Percentiles rank a stretch among this genome's conserved stretches.
Evolutionary conservation across 164 flowering plant species (phyloP).

Genomic region (Berberis vulgaris): DNA sequence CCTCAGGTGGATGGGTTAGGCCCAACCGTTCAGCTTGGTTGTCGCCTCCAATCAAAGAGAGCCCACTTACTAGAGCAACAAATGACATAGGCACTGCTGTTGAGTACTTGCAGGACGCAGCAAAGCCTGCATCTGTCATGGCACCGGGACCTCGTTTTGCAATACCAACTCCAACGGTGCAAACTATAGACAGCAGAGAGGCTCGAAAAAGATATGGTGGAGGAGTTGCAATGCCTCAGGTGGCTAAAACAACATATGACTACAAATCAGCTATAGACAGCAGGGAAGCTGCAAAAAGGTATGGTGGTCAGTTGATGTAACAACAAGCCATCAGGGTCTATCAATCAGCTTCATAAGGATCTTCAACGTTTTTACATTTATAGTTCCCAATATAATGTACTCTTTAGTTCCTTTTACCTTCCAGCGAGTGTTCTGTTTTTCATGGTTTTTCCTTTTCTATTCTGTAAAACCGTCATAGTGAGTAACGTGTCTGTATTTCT

Average conservation of each 20-base stretch:
- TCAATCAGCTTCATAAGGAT: not conserved
- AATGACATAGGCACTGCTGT: conserved; percentile 12
- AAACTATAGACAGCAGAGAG: conserved; percentile 17
- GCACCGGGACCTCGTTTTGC: conserved; percentile 3
- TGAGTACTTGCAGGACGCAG: conserved; percentile 12
- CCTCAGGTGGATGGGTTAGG: conserved; percentile 17
- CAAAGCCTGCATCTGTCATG: conserved; percentile 2
- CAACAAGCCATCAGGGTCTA: not conserved
- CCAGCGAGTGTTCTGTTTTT: not conserved
- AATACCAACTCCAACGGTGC: conserved; percentile 9
- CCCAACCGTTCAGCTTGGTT: conserved; percentile 21
- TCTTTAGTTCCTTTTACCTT: not conserved
- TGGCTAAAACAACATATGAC: conserved; percentile 1
- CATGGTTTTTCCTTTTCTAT: too few relatives aligned
- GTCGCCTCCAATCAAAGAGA: conserved; percentile 10
- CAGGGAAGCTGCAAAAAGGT: conserved; percentile 12
- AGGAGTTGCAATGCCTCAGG: conserved; percentile 1
- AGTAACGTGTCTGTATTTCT: too few relatives aligned
- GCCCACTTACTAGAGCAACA: conserved; percentile 13
- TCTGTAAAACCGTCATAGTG: too few relatives aligned
- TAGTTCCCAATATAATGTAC: not conserved
- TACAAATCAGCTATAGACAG: conserved; percentile 8
- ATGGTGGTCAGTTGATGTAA: conserved; percentile 9
- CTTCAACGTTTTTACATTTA: not conserved
- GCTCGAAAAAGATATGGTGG: conserved; percentile 13